Evolutionary conservation across 1,139 yeast species (phyloP), one percentile per base, ranked within the genome.

Genomic region (Debaryomyces singareniensis): DNA sequence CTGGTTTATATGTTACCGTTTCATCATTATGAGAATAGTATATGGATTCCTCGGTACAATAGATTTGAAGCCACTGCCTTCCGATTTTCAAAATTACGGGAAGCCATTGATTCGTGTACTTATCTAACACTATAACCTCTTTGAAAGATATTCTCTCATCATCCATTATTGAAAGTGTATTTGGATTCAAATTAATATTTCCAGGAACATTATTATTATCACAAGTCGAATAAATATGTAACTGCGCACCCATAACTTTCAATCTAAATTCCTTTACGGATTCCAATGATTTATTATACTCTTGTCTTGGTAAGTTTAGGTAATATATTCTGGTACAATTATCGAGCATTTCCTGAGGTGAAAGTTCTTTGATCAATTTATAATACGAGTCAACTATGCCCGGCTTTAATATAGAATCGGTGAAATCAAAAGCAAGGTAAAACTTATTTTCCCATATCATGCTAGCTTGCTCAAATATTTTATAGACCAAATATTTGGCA

Each of bases 361-460:
- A 61, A 23, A 23, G 25, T 10, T 7, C 11, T 20, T 58, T 57
- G 21, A 67, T 44, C 10, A 74, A 47, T 45, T 43, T 20, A 36
- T 53, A 39, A 52, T 55, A 45, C 28, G 29, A 48, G 43, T 37
- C 27, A 18, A 67, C 66, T 6, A 51, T 39, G 9, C 55, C 51
- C 13, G 54, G 49, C 11, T 61, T 54, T 44, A 68, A 77, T 3
- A 28, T n/a, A 10, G 28, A 28, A 13, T 78, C 80, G 0, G 95
- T 81, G 39, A 83, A 75, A 51, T 86, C 95, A 38, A 76, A 49
- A 5, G 85, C 70, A 35, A 79, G 37, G 37, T 75, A 71, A 47
- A 71, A 85, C 37, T 74, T 75, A 28, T 74, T 68, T 14, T 78
- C 77, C 94, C 94, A 84, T 29, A 83, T 68, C 45, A 80, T 83